phyloP scores from a whole-genome alignment of 2,329 filamentous ascomycete genomes.

The Ceratocystis albifundus region DNA sequence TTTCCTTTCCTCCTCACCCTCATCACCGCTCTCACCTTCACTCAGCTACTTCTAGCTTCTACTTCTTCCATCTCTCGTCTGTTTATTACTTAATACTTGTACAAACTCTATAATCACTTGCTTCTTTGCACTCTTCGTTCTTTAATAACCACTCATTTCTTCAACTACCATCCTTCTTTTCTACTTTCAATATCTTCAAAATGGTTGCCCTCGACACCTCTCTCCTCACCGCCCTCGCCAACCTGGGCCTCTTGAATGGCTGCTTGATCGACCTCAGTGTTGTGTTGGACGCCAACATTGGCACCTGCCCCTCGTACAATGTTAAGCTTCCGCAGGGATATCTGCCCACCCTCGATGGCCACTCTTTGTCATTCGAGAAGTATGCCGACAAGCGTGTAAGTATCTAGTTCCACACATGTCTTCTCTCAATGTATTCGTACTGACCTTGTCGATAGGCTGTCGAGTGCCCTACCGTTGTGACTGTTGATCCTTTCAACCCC shows the following conservation, averaged over 20 bases:
- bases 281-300: not conserved
- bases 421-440: too few species aligned
- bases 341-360: not conserved
- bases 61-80: not conserved
- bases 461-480: slow-evolving; percentile 17
- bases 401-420: not conserved
- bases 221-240: not conserved
- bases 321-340: not conserved
- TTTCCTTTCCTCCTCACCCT: slow-evolving; percentile 22
- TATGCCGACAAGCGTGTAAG: slow-evolving; percentile 17
- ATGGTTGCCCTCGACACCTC: slow-evolving; percentile 21
- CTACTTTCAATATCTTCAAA: slow-evolving; percentile 12
- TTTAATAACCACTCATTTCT: not conserved
- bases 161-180: not conserved
- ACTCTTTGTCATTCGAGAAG: slow-evolving; percentile 9
- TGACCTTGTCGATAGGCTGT: not conserved
- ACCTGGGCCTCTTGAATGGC: slow-evolving; percentile 20
- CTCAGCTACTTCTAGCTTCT: slow-evolving; percentile 17
- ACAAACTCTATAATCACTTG: slow-evolving; percentile 1
- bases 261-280: slow-evolving; percentile 19
- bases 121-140: slow-evolving; percentile 3
- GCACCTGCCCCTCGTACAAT: slow-evolving; percentile 11
- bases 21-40: slow-evolving; percentile 19
- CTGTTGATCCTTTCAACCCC: slow-evolving; percentile 18
- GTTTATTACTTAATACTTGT: not conserved